A percentile compares a stretch with the other conserved stretches of the same genome.
Conservation (phyloP, 768 basidiomycete species). For the Pisolithus marmoratus region DNA sequence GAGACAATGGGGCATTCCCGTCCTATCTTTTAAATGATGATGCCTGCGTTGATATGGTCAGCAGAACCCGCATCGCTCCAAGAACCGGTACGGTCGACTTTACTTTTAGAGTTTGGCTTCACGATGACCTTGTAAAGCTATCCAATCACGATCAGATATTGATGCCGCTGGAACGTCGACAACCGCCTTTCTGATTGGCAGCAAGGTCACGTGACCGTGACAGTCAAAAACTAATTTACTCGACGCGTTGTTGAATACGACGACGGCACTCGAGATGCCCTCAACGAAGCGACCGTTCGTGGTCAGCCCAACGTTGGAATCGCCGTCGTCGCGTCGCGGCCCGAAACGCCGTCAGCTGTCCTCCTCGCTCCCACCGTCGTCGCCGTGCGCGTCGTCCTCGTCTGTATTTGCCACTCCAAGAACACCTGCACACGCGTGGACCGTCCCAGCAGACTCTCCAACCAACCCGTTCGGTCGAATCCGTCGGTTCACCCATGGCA, state of each 20-base stretch:
- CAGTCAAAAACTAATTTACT: conserved; percentile 2
- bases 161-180: no score
- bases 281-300: conserved; percentile 29
- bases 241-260: conserved; percentile 8
- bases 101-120: no score
- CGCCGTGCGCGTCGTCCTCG: conserved; percentile 21
- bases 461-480: conserved; percentile 65
- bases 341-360: conserved; percentile 20
- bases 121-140: no score
- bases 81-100: no score
- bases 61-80: no score
- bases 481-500: conserved; percentile 33
- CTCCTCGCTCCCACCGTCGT: conserved; percentile 21
- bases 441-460: conserved; percentile 57
- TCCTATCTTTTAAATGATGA: no score
- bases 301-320: conserved; percentile 14
- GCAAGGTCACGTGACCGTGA: conserved; percentile 10
- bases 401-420: conserved; percentile 26
- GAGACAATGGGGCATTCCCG: no score
- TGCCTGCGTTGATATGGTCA: no score
- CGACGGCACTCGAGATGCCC: conserved; percentile 8
- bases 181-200: no score
- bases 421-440: conserved; percentile 38
- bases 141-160: no score
- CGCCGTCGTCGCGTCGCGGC: conserved; percentile 25